Evolutionary conservation across 2,329 filamentous ascomycete species (phyloP), one percentile per base, ranked within the genome.

Genomic region (Penicillium crustosum): DNA sequence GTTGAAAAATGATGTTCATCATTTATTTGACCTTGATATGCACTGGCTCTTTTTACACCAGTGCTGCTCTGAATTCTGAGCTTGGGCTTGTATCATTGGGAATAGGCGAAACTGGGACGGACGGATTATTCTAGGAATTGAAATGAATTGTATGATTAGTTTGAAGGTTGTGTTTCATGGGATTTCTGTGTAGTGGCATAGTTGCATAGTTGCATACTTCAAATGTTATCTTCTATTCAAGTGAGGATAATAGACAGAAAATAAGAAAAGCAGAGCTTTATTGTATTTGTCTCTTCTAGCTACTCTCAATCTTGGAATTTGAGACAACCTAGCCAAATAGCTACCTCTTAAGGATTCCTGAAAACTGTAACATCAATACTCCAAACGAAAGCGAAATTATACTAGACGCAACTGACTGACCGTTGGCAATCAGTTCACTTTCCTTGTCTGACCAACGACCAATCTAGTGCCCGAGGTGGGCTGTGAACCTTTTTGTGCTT

Each of bases 71-170:
- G 39, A 43, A 48, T 57, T 60, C 19, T 60, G 54, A 51, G 57
- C 57, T 55, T 65, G 56, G 48, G 55, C 60, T 59, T 68, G 65
- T 66, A 67, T 65, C 61, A 66, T 66, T 57, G 49, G 59, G 59
- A 65, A 47, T 54, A 41, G 57, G 56, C 58, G 56, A 61, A 65
- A 61, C 58, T 63, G 59, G 63, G 59, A 58, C 39, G 61, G 61
- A 63, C 48, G 56, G 49, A 61, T 48, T 48, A 48, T 51, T 58
- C 65, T 58, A 67, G 64, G 43, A 69, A 68, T 61, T 62, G 64
- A 64, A 58, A 71, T 65, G 67, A 66, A 70, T 58, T 71, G 69
- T 71, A 71, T 62, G 68, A 70, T 66, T 69, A 69, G 58, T 66
- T 58, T 60, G 50, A 31, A 62, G 45, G 21, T 42, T 45, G 4